Evolutionary conservation across 2,329 filamentous ascomycete genomes (phyloP).

Genomic region (Emericellopsis cladophorae): DNA sequence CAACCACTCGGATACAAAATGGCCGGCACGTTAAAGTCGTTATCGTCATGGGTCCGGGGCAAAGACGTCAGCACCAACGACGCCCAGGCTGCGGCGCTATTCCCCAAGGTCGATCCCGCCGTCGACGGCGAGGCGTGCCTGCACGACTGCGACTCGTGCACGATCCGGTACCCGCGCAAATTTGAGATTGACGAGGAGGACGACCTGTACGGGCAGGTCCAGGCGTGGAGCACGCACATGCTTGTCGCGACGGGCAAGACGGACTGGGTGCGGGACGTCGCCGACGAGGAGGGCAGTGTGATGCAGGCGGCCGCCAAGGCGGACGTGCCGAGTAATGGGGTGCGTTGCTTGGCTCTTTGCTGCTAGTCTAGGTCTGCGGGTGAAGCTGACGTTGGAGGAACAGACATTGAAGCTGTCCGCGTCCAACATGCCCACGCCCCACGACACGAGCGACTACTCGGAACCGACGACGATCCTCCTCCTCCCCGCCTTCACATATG

Average conservation of each 20-base stretch:
- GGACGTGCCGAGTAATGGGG: slow-evolving; percentile 52
- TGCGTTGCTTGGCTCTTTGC: slow-evolving; percentile 25
- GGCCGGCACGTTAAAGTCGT: slow-evolving; percentile 22
- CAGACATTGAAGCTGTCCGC: slow-evolving; percentile 84
- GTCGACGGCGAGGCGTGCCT: slow-evolving; percentile 82
- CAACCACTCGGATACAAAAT: slow-evolving; percentile 25
- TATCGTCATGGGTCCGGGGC: slow-evolving; percentile 19
- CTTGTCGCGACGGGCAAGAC: slow-evolving; percentile 91
- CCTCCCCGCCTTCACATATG: slow-evolving; percentile 69
- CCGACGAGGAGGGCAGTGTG: slow-evolving; percentile 74
- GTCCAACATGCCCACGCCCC: slow-evolving; percentile 76
- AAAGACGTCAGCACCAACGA: slow-evolving; percentile 3
- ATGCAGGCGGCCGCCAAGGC: slow-evolving; percentile 61
- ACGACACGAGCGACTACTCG: slow-evolving; percentile 47
- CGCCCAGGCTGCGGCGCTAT: slow-evolving; percentile 31
- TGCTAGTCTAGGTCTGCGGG: neutral
- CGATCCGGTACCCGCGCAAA: slow-evolving; percentile 58
- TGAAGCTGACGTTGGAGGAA: neutral
- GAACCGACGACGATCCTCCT: slow-evolving; percentile 69
- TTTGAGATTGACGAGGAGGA: slow-evolving; percentile 69
- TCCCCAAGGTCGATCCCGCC: slow-evolving; percentile 60
- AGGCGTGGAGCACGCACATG: slow-evolving; percentile 80
- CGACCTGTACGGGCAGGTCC: slow-evolving; percentile 71
- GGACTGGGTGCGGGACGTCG: slow-evolving; percentile 86
- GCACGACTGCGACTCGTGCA: slow-evolving; percentile 75